phyloP scores from a whole-genome alignment of 768 basidiomycete species.

The Calvatia gigantea region DNA sequence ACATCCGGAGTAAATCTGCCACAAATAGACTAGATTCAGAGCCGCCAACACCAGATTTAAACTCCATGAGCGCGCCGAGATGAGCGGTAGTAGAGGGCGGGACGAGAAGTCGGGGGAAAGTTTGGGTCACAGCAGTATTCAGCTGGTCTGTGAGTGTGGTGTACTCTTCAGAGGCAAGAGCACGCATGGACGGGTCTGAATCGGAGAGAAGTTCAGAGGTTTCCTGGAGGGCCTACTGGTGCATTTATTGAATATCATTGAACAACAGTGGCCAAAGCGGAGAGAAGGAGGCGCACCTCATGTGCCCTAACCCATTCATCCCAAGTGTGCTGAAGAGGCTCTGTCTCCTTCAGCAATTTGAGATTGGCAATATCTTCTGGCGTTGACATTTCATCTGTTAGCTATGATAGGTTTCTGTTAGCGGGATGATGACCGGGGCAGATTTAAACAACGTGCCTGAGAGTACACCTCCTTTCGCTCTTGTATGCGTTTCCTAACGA shows the following conservation, averaged over 20 bases:
- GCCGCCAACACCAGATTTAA: constrained; percentile 93
- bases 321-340: constrained; percentile 69
- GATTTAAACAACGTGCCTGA: constrained; percentile 31
- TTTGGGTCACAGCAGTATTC: constrained; percentile 31
- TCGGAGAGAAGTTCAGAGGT: constrained; percentile 63
- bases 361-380: constrained; percentile 55
- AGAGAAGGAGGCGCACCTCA: constrained; percentile 43
- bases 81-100: constrained; percentile 64
- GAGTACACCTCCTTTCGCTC: constrained; percentile 41
- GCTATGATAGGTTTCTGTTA: constrained; percentile 27
- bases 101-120: constrained; percentile 70
- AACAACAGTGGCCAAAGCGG: neutral
- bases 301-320: constrained; percentile 51
- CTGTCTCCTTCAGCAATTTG: constrained; percentile 64
- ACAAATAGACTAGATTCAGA: constrained; percentile 84
- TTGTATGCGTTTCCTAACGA: constrained; percentile 52
- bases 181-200: constrained; percentile 70
- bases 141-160: constrained; percentile 36
- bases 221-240: constrained; percentile 66
- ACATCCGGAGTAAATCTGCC: constrained; percentile 77
- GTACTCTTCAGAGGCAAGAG: constrained; percentile 70
- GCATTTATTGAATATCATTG: constrained; percentile 14
- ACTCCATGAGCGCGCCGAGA: constrained; percentile 79
- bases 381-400: constrained; percentile 50
- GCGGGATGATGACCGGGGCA: neutral